Conservation (phyloP, 768 basidiomycete species). For the Russula virescens region DNA sequence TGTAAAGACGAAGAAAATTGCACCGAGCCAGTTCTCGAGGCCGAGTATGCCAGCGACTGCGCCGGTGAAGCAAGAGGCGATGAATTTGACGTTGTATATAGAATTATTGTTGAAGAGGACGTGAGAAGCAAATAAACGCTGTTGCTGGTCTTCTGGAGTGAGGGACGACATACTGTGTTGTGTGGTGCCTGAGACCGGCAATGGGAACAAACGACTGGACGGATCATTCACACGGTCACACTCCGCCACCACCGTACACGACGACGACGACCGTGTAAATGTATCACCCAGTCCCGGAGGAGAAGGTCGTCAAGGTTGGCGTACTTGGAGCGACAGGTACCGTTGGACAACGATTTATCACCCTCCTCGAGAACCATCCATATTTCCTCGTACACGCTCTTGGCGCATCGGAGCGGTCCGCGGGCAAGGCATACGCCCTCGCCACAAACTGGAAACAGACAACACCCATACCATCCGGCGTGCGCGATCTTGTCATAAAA, state of each 20-base stretch:
- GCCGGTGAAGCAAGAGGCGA: conserved; percentile 80
- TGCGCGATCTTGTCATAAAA: conserved; percentile 58
- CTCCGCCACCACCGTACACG: no score
- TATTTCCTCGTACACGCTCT: conserved; percentile 85
- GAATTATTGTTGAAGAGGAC: conserved; percentile 57
- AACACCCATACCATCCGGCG: conserved; percentile 60
- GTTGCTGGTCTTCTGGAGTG: conserved; percentile 41
- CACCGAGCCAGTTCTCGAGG: conserved; percentile 78
- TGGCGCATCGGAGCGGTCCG: conserved; percentile 84
- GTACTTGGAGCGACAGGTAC: conserved; percentile 88
- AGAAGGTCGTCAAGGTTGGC: conserved; percentile 48
- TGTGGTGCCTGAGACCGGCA: no score
- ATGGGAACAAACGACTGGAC: no score
- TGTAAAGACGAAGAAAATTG: conserved; percentile 66
- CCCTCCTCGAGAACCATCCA: conserved; percentile 79
- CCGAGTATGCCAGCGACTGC: conserved; percentile 87
- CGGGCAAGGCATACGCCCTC: conserved; percentile 69
- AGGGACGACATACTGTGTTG: conserved; percentile 20
- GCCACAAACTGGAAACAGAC: conserved; percentile 88
- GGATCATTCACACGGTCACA: neutral
- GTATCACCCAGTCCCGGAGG: conserved; percentile 22
- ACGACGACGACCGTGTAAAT: neutral
- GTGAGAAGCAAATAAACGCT: conserved; percentile 63
- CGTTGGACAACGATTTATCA: conserved; percentile 93
- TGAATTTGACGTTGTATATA: conserved; percentile 62